A percentile compares a stretch with the other conserved stretches of the same genome.
These are phyloP conservation scores for Phytophthora europaea DNA, from an alignment of 352 stramenopile species.

Conservation along the genomic window DNA sequence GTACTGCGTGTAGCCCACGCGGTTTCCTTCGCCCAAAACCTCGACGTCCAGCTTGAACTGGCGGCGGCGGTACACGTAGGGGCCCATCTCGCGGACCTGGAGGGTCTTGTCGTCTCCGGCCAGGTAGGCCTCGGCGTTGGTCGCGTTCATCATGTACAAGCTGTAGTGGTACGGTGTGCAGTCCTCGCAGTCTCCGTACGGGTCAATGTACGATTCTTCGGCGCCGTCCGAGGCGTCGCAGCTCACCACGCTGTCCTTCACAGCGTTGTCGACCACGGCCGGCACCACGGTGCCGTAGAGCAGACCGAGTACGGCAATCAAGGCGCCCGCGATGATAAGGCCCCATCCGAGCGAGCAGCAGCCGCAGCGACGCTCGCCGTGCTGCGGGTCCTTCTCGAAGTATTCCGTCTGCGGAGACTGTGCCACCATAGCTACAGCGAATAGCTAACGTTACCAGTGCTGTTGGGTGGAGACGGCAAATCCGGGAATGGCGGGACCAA, in stretches of 20 bases:
- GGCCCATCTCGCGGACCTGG: constrained; percentile 64
- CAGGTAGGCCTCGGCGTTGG: constrained; percentile 58
- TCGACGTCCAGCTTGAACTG: constrained; percentile 65
- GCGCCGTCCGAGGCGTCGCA: constrained; percentile 47
- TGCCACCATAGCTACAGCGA: constrained; percentile 20
- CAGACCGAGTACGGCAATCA: constrained; percentile 51
- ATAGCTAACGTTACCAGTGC: neutral
- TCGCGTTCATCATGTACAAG: constrained; percentile 56
- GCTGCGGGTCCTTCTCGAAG: constrained; percentile 24
- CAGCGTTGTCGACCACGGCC: constrained; percentile 51
- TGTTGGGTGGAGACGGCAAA: constrained; percentile 27
- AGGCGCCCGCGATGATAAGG: constrained; percentile 41
- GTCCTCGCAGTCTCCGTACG: constrained; percentile 70
- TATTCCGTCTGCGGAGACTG: constrained; percentile 34
- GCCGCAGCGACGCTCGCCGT: constrained; percentile 19
- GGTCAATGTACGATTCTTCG: constrained; percentile 55
- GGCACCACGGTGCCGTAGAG: constrained; percentile 62
- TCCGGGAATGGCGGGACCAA: constrained; percentile 23
- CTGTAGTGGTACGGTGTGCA: constrained; percentile 71
- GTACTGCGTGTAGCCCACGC: constrained; percentile 75
- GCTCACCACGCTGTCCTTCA: constrained; percentile 52
- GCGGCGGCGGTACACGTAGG: constrained; percentile 74
- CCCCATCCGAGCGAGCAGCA: constrained; percentile 56
- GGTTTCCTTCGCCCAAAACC: constrained; percentile 54
- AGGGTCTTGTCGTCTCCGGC: constrained; percentile 57